These are phyloP conservation scores for Medicago ruthenica DNA, from an alignment of 306 rosid species.

Conservation along the genomic window DNA sequence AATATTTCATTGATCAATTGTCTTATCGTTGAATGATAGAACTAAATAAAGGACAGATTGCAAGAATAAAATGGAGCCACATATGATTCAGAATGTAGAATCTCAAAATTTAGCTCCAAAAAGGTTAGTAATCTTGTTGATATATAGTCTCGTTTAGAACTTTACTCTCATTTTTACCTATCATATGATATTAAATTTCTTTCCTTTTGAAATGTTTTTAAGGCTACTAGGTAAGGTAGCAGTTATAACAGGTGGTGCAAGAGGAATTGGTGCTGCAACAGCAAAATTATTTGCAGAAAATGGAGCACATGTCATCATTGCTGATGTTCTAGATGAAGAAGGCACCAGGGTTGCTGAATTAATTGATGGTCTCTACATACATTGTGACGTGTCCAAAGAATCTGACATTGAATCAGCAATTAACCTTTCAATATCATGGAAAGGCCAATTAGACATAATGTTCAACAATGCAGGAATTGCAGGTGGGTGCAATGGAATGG, in stretches of 20 bases:
- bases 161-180: background rate
- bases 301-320: conserved; percentile 76
- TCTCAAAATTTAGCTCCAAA: conserved; percentile 44
- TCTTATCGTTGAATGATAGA: conserved; percentile 4
- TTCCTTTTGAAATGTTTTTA: background rate
- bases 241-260: conserved; percentile 81
- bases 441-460: conserved; percentile 75
- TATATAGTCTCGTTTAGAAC: background rate
- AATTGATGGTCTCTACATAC: conserved; percentile 69
- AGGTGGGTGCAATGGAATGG: conserved; percentile 25
- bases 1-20: background rate
- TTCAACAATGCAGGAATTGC: conserved; percentile 80
- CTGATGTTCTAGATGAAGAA: conserved; percentile 75
- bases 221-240: conserved; percentile 74
- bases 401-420: conserved; percentile 71
- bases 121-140: conserved; percentile 48
- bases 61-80: conserved; percentile 50
- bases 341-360: conserved; percentile 59
- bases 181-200: background rate
- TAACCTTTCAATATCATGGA: conserved; percentile 67
- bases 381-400: conserved; percentile 79
- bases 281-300: conserved; percentile 68
- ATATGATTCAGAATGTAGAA: conserved; percentile 24
- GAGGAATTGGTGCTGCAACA: conserved; percentile 90
- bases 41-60: background rate